These are phyloP conservation scores for Tolypocladium album DNA, from an alignment of 2,329 filamentous ascomycete genomes.

Conservation along the genomic window DNA sequence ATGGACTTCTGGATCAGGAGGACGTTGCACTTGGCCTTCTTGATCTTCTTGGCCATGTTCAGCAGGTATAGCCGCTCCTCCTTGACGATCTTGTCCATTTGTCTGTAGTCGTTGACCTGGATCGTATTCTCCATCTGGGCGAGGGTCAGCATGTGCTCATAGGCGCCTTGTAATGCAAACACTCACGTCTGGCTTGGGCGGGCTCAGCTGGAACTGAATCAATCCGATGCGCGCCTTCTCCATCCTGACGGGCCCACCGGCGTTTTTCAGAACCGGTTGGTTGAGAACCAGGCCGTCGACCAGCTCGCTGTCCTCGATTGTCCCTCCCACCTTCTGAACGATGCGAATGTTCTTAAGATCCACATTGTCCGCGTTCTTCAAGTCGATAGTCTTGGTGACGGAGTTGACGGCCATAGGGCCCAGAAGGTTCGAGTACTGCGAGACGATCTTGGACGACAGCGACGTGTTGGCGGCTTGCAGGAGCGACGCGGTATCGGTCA, in stretches of 20 bases:
- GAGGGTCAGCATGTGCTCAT: conserved; percentile 9
- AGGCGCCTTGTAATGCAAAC: no score
- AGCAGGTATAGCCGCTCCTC: conserved; percentile 96
- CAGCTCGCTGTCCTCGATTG: conserved; percentile 97
- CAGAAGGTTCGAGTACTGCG: conserved; percentile 87
- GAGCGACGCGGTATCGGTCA: conserved; percentile 79
- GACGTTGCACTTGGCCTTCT: conserved; percentile 99
- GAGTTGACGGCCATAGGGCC: conserved; percentile 98
- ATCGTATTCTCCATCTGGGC: conserved; percentile 96
- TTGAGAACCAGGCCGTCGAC: conserved; percentile 88
- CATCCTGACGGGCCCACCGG: conserved; percentile 80
- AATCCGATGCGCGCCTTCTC: conserved; percentile 96
- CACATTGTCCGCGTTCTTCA: conserved; percentile 91
- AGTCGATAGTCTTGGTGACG: conserved; percentile 89
- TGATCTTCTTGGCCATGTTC: conserved; percentile 99
- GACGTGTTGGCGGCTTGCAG: conserved; percentile 96
- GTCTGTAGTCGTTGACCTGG: conserved; percentile 96
- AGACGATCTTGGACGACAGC: conserved; percentile 96
- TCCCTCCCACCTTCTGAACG: conserved; percentile 94
- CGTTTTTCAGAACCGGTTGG: conserved; percentile 88
- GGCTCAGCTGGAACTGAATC: conserved; percentile 97
- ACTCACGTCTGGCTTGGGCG: conserved; percentile 87
- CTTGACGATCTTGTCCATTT: conserved; percentile 99
- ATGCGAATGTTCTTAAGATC: conserved; percentile 95
- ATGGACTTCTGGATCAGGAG: conserved; percentile 98